These are phyloP conservation scores for Jasminum sambac DNA, from an alignment of 257 asterid genomes.

Conservation along the genomic window DNA sequence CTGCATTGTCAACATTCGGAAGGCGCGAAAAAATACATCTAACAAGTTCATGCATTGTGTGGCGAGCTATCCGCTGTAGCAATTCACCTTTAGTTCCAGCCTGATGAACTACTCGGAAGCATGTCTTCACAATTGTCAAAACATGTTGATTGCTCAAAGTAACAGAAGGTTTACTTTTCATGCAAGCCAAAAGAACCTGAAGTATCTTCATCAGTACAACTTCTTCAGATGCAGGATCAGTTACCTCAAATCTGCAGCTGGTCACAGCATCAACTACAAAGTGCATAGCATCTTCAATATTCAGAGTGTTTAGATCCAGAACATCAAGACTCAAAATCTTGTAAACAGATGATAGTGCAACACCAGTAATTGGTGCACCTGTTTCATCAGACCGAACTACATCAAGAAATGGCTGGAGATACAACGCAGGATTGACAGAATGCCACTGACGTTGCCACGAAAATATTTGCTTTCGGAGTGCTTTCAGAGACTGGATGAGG, in stretches of 20 bases:
- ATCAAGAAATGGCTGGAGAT: constrained; percentile 86
- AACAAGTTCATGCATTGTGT: constrained; percentile 90
- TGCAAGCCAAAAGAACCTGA: constrained; percentile 96
- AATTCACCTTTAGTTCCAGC: constrained; percentile 91
- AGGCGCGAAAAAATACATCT: constrained; percentile 81
- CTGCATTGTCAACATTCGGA: constrained; percentile 47
- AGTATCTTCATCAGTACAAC: constrained; percentile 95
- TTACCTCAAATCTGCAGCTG: constrained; percentile 97
- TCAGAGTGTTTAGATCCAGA: constrained; percentile 63
- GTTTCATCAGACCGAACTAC: constrained; percentile 95
- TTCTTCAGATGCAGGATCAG: constrained; percentile 98
- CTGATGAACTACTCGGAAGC: constrained; percentile 93
- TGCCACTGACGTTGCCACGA: constrained; percentile 79
- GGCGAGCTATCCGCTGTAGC: constrained; percentile 83
- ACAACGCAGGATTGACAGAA: constrained; percentile 67
- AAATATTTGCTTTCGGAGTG: constrained; percentile 72
- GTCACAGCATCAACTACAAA: constrained; percentile 93
- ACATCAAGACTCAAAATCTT: constrained; percentile 79
- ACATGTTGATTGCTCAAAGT: constrained; percentile 82
- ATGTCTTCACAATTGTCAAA: constrained; percentile 81
- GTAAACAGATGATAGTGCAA: constrained; percentile 87
- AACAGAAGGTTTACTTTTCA: constrained; percentile 80
- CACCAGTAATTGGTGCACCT: constrained; percentile 96
- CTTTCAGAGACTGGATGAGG: constrained; percentile 81
- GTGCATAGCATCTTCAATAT: constrained; percentile 74